Percentiles rank a stretch among this genome's conserved stretches.
phyloP scores from a whole-genome alignment of 768 basidiomycete genomes.

The Lactifluus rugatus region DNA sequence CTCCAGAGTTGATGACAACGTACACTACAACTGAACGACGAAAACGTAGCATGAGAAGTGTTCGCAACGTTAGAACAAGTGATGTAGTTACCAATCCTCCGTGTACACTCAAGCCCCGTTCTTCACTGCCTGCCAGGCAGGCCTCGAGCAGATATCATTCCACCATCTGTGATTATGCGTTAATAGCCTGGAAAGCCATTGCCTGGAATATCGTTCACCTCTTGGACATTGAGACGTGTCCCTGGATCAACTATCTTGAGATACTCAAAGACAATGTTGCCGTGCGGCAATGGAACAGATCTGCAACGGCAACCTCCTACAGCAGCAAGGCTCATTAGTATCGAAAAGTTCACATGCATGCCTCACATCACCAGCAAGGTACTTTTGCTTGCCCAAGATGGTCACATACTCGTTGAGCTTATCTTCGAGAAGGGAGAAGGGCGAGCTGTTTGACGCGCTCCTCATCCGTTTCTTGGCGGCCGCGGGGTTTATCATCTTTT shows the following conservation, averaged over 20 bases:
- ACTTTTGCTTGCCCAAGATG: slow-evolving; percentile 12
- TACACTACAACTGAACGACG: no score
- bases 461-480: not conserved
- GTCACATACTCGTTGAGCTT: slow-evolving; percentile 7
- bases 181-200: not conserved
- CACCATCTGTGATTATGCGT: slow-evolving; percentile 8
- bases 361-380: slow-evolving; percentile 7
- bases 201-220: not conserved
- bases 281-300: slow-evolving; percentile 9
- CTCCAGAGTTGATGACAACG: no score
- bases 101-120: not conserved
- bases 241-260: not conserved
- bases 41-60: no score
- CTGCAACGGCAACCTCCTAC: slow-evolving; percentile 8
- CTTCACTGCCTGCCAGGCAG: slow-evolving; percentile 12
- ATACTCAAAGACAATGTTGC: not conserved
- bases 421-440: not conserved
- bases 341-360: no score
- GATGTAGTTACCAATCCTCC: not conserved
- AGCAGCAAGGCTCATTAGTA: not conserved
- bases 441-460: not conserved
- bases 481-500: not conserved
- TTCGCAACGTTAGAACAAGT: no score
- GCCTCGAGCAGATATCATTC: slow-evolving; percentile 4
- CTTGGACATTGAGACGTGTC: slow-evolving; percentile 1